A percentile compares a stretch with the other conserved stretches of the same genome.
These are phyloP conservation scores for Pezicula radicicola DNA, from an alignment of 2,329 filamentous ascomycete species.

Conservation along the genomic window DNA sequence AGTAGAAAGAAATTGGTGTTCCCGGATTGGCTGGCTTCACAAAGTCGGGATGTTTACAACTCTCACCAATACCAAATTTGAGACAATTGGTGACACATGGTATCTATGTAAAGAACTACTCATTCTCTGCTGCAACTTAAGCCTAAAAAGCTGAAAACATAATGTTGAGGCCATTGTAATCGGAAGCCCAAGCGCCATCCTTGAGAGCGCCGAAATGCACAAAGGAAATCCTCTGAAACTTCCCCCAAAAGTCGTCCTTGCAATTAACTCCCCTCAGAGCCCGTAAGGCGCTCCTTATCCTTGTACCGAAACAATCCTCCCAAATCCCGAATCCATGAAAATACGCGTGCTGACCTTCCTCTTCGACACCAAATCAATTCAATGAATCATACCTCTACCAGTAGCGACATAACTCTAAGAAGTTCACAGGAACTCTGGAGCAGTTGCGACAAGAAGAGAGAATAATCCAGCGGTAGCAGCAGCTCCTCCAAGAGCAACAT, in stretches of 20 bases:
- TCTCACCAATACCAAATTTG: not conserved
- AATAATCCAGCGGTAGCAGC: constrained; percentile 33
- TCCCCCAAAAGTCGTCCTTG: constrained; percentile 8
- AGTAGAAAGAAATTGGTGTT: no score
- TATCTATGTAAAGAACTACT: constrained; percentile 6
- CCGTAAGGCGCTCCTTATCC: not conserved
- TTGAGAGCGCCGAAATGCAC: constrained; percentile 17
- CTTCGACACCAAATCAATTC: not conserved
- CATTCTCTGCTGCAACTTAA: constrained; percentile 12
- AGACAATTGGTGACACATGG: not conserved
- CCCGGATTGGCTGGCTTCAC: no score
- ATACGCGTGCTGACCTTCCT: no score
- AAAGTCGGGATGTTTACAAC: no score
- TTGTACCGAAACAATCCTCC: not conserved
- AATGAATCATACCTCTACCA: not conserved
- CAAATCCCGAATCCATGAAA: not conserved
- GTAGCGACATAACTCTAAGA: not conserved
- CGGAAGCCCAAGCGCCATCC: constrained; percentile 12
- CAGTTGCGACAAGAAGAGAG: constrained; percentile 33
- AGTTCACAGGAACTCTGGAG: constrained; percentile 28
- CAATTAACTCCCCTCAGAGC: constrained; percentile 8
- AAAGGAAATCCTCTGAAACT: constrained; percentile 9
- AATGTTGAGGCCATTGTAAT: constrained; percentile 11
- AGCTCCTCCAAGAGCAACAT: constrained; percentile 32
- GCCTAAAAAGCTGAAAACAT: constrained; percentile 6